Evolutionary conservation across 1,284 basidiomycete genomes (phyloP).

Genomic region (Cutaneotrichosporon curvatum): DNA sequence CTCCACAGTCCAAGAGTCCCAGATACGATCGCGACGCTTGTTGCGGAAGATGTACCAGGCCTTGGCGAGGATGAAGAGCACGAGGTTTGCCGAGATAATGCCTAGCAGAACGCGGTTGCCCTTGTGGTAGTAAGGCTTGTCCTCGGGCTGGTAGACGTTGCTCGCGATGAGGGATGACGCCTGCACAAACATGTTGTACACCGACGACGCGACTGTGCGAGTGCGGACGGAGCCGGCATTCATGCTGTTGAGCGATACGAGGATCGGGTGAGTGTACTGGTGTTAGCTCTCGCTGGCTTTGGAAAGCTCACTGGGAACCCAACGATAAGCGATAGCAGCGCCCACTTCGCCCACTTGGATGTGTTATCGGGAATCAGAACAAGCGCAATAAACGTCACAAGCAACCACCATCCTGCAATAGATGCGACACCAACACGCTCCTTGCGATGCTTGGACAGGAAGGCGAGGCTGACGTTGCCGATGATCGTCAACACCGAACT

Average conservation of each 20-base stretch:
- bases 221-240: slow-evolving; percentile 38
- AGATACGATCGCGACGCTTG: slow-evolving; percentile 21
- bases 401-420: slow-evolving; percentile 24
- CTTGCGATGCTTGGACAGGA: slow-evolving; percentile 24
- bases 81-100: slow-evolving; percentile 21
- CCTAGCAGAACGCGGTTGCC: slow-evolving; percentile 32
- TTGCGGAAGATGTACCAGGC: slow-evolving; percentile 25
- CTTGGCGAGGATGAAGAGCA: slow-evolving; percentile 22
- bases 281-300: background rate
- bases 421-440: slow-evolving; percentile 20
- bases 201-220: slow-evolving; percentile 30
- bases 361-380: slow-evolving; percentile 20
- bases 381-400: slow-evolving; percentile 28
- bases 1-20: slow-evolving; percentile 25
- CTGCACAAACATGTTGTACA: slow-evolving; percentile 41
- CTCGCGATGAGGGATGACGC: slow-evolving; percentile 24
- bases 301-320: slow-evolving; percentile 10
- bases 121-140: slow-evolving; percentile 31
- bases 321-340: slow-evolving; percentile 15
- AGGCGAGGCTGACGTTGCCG: slow-evolving; percentile 31
- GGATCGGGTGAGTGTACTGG: slow-evolving; percentile 11
- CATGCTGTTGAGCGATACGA: slow-evolving; percentile 27
- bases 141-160: slow-evolving; percentile 33
- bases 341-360: slow-evolving; percentile 21
- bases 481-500: slow-evolving; percentile 32